Evolutionary conservation across 805 yeast genomes (phyloP).

Genomic region (Cyberlindnera meyerae): DNA sequence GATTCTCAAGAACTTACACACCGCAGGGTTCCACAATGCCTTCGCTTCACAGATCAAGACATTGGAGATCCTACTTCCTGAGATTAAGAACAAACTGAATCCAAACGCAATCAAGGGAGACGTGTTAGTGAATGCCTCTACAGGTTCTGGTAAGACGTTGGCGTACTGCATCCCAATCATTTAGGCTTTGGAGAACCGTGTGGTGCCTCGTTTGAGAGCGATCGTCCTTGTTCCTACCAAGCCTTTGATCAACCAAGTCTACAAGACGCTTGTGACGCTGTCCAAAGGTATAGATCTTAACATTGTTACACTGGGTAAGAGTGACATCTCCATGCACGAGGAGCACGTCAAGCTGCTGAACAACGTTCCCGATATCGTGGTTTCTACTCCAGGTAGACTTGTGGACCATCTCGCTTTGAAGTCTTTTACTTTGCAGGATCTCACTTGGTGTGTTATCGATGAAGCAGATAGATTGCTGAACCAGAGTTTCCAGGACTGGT

Average conservation of each 20-base stretch:
- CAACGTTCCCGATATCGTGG: slow-evolving; percentile 59
- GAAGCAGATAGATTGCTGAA: slow-evolving; percentile 81
- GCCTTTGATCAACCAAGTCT: slow-evolving; percentile 81
- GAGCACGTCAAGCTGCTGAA: slow-evolving; percentile 50
- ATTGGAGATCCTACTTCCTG: slow-evolving; percentile 46
- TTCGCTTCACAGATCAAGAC: slow-evolving; percentile 76
- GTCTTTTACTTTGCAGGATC: slow-evolving; percentile 42
- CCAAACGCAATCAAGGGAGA: slow-evolving; percentile 48
- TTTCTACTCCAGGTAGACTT: slow-evolving; percentile 75
- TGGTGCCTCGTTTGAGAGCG: slow-evolving; percentile 71
- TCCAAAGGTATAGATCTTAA: slow-evolving; percentile 63
- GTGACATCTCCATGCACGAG: slow-evolving; percentile 47
- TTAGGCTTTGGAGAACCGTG: slow-evolving; percentile 55
- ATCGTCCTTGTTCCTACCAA: slow-evolving; percentile 85
- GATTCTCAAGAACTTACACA: slow-evolving; percentile 42
- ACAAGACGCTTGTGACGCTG: slow-evolving; percentile 52
- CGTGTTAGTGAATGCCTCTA: slow-evolving; percentile 83
- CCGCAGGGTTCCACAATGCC: slow-evolving; percentile 47
- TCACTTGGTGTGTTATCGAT: slow-evolving; percentile 66
- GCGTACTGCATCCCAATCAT: slow-evolving; percentile 84
- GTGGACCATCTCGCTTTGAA: slow-evolving; percentile 60
- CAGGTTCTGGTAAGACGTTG: slow-evolving; percentile 94
- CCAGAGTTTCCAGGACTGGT: slow-evolving; percentile 95
- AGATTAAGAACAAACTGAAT: slow-evolving; percentile 30
- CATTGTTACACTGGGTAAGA: slow-evolving; percentile 55